Percentiles rank a stretch among this genome's conserved stretches.
phyloP scores from a whole-genome alignment of 345 rosid species.

The Boechera retrofracta region DNA sequence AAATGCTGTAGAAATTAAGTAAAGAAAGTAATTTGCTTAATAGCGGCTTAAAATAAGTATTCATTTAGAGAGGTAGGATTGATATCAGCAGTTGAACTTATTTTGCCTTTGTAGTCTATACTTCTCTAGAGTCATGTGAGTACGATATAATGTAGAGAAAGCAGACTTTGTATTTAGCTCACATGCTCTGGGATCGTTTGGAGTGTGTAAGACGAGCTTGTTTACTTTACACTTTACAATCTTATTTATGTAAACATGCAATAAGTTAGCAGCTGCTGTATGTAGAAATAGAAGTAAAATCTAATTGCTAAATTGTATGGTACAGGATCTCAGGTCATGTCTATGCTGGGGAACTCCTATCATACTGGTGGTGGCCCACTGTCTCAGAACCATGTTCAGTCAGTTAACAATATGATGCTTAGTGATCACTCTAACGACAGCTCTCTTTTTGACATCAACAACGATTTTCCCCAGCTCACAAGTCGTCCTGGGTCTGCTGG shows the following conservation, averaged over 20 bases:
- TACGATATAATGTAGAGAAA: slow-evolving; percentile 12
- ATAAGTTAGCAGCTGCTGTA: slow-evolving; percentile 10
- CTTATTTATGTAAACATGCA: background rate
- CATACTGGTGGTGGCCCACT: slow-evolving; percentile 81
- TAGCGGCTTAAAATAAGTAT: background rate
- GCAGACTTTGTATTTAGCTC: slow-evolving; percentile 12
- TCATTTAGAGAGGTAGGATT: slow-evolving; percentile 17
- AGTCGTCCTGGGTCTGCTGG: slow-evolving; percentile 98
- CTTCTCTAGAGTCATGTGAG: slow-evolving; percentile 7
- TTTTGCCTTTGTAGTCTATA: slow-evolving; percentile 10
- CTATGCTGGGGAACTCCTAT: slow-evolving; percentile 82
- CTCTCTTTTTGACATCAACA: slow-evolving; percentile 92
- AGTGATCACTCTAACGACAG: slow-evolving; percentile 78
- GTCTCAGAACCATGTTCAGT: slow-evolving; percentile 86
- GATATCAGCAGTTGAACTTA: slow-evolving; percentile 24
- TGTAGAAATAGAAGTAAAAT: slow-evolving; percentile 10
- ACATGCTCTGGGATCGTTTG: slow-evolving; percentile 9
- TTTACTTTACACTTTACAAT: background rate
- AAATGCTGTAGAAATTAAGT: background rate
- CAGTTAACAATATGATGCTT: slow-evolving; percentile 82
- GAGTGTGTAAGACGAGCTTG: background rate
- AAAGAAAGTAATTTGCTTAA: background rate
- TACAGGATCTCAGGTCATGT: slow-evolving; percentile 94
- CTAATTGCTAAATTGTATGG: slow-evolving; percentile 16
- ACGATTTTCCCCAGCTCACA: slow-evolving; percentile 90